Evolutionary conservation across 2,329 filamentous ascomycete genomes (phyloP), one percentile per base, ranked within the genome.

Genomic region (Beauveria sp.): DNA sequence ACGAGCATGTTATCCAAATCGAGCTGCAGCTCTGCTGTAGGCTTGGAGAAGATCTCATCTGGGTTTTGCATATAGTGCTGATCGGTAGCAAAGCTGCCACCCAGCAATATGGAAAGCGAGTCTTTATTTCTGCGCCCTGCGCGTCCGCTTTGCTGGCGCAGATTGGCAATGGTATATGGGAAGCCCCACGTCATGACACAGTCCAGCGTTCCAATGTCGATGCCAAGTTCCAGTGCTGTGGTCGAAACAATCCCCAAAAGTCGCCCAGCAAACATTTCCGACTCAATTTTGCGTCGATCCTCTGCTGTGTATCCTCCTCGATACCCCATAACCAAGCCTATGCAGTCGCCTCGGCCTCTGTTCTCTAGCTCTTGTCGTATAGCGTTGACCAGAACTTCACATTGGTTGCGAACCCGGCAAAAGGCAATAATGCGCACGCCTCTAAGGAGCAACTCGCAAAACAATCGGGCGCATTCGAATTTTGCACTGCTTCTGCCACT

Each of bases 61-160:
- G 94, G 94, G 65, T 97, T 96, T 64, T 90, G 86, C 94, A 99
- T 99, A 73, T 96, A 99, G 70, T 96, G 87, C 70, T 99, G 94
- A 71, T 99, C 94, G 0, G 91, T 91, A 3, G 92, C 87, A 66
- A 94, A 96, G 65, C 86, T 86, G 70, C 97, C 92, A 2, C 92
- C 94, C 0, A 99, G 85, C 1, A 99, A 78, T 2, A 99, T 85
- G 0, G 92, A 96, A 3, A 99, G 79, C 0, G 92, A 96, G 72
- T 99, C 94, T 69, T 91, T 96, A 70, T 97, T 97, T 63, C 93
- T 83, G 62, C 94, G 84, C 14, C 94, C 94, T 22, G 94, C 94
- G 68, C 94, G 85, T 16, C 94, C 94, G 68, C 91, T 96, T 72
- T 99, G 94, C 71, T 99, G 94, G 10, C 94, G 85, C 52, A 97